Percentiles rank a stretch among this genome's conserved stretches.
Evolutionary conservation across 768 basidiomycete genomes (phyloP).

Genomic region (Amylocystis lapponica): DNA sequence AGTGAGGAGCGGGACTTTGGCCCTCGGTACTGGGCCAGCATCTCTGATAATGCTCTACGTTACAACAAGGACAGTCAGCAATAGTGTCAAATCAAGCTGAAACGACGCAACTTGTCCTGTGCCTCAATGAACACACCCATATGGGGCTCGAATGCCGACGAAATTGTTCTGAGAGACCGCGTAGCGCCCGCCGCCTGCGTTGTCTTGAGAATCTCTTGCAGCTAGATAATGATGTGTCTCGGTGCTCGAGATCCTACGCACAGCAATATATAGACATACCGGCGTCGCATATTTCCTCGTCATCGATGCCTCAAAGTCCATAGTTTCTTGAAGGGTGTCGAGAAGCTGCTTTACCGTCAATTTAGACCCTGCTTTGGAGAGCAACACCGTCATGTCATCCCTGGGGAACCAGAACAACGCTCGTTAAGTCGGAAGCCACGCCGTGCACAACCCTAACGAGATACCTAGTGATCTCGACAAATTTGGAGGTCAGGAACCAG

Average conservation of each 20-base stretch:
- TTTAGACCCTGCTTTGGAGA: conserved; percentile 71
- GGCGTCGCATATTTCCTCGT: conserved; percentile 76
- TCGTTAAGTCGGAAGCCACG: too few species aligned
- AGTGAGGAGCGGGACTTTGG: conserved; percentile 59
- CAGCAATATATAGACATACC: too few species aligned
- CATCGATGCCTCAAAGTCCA: conserved; percentile 85
- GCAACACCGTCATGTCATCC: conserved; percentile 75
- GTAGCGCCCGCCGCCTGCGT: conserved; percentile 45
- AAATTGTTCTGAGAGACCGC: conserved; percentile 59
- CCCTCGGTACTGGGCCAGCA: conserved; percentile 79
- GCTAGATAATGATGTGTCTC: conserved; percentile 35
- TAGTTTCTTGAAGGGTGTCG: conserved; percentile 79
- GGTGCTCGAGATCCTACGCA: too few species aligned
- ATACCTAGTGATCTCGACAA: conserved; percentile 87
- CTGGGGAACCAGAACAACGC: conserved; percentile 32
- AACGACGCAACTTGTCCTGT: conserved; percentile 73
- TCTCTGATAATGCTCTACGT: conserved; percentile 79
- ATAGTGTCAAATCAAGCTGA: not conserved
- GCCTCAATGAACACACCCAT: conserved; percentile 93
- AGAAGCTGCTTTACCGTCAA: conserved; percentile 75
- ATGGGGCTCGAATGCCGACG: conserved; percentile 88
- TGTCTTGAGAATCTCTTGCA: conserved; percentile 57
- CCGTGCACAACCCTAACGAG: conserved; percentile 4
- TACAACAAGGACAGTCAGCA: not conserved
- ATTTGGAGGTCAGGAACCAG: conserved; percentile 76